A percentile compares a stretch with the other conserved stretches of the same genome.
Evolutionary conservation across 352 stramenopile genomes (phyloP).

Genomic region (Pythium volutum): DNA sequence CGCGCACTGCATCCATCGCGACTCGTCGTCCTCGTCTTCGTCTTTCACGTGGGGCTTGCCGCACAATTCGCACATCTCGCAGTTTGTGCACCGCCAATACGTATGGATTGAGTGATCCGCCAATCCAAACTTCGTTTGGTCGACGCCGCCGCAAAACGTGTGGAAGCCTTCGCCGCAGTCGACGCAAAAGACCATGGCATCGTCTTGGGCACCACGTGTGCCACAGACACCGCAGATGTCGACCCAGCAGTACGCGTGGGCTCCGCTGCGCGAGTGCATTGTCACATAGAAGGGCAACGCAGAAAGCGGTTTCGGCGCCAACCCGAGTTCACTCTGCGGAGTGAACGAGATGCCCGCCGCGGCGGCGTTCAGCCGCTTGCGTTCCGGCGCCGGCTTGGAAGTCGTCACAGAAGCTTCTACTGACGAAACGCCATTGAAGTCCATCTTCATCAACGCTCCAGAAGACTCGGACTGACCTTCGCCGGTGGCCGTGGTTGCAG

Average conservation of each 20-base stretch:
- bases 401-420: neutral
- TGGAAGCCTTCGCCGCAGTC: constrained; percentile 96
- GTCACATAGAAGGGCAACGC: constrained; percentile 70
- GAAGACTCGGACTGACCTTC: neutral
- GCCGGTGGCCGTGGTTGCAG: neutral
- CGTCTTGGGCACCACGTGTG: constrained; percentile 60
- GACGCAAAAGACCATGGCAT: constrained; percentile 92
- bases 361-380: neutral
- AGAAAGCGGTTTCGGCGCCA: constrained; percentile 46
- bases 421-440: neutral
- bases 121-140: constrained; percentile 25
- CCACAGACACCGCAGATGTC: constrained; percentile 92
- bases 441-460: neutral
- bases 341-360: constrained; percentile 21
- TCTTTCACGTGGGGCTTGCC: constrained; percentile 43
- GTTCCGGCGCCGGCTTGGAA: constrained; percentile 24
- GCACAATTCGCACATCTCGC: constrained; percentile 95
- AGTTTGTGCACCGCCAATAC: constrained; percentile 94
- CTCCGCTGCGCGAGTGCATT: constrained; percentile 71
- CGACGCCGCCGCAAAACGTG: constrained; percentile 86
- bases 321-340: constrained; percentile 65
- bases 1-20: constrained; percentile 20
- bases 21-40: constrained; percentile 11
- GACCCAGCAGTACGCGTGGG: constrained; percentile 88
- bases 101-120: constrained; percentile 51